phyloP scores from a whole-genome alignment of 176 grass and related monocot genomes.

The Puya raimondii region DNA sequence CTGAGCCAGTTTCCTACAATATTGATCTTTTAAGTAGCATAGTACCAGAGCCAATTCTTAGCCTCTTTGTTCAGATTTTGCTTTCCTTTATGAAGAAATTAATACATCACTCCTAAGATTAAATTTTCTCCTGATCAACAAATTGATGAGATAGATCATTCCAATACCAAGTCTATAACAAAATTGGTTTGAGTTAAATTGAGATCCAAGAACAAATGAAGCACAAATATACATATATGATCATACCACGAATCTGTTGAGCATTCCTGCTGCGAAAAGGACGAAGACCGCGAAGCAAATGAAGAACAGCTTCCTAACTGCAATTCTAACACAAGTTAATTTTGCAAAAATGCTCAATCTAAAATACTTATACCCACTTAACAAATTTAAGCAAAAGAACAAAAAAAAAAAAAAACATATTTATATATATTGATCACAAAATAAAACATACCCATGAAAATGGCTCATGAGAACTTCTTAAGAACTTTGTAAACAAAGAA shows the following conservation, averaged over 20 bases:
- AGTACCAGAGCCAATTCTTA: too few species aligned
- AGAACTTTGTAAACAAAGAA: background rate
- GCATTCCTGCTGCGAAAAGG: constrained; percentile 31
- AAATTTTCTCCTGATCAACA: too few species aligned
- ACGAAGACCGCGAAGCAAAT: constrained; percentile 14
- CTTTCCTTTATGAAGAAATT: too few species aligned
- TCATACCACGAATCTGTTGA: constrained; percentile 23
- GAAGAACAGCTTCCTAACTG: constrained; percentile 21
- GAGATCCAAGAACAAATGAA: background rate
- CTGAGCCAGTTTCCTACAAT: too few species aligned
- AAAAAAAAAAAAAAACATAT: background rate
- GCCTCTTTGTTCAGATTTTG: too few species aligned
- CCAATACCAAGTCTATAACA: too few species aligned
- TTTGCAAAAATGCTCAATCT: background rate
- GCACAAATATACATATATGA: background rate
- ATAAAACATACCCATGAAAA: background rate
- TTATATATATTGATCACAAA: background rate
- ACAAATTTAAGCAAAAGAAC: background rate
- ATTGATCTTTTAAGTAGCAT: too few species aligned
- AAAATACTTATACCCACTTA: background rate
- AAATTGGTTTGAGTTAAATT: background rate
- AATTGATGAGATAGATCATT: too few species aligned
- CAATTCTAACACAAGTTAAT: background rate
- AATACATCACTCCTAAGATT: too few species aligned
- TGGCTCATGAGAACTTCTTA: background rate